phyloP scores from a whole-genome alignment of 257 asterid species.

The Fraxinus cuspidata region DNA sequence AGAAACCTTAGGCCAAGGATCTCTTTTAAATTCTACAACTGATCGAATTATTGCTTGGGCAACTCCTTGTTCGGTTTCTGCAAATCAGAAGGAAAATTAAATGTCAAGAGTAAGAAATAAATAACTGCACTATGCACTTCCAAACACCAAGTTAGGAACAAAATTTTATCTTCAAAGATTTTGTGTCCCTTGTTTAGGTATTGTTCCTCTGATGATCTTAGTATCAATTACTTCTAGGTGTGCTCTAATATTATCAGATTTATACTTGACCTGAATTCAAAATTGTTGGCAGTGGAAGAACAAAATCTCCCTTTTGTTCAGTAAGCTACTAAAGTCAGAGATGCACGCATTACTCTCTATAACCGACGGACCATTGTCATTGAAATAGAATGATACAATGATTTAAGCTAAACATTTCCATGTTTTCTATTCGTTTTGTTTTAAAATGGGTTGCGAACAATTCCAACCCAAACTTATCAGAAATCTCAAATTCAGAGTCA shows the following conservation, averaged over 20 bases:
- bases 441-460: not conserved
- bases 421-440: not conserved
- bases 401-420: not conserved
- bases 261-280: not conserved
- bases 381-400: not conserved
- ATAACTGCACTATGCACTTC: not conserved
- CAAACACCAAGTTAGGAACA: conserved; percentile 1
- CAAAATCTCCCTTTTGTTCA: not conserved
- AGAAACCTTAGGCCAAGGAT: conserved; percentile 78
- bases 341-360: not conserved
- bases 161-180: not conserved
- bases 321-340: not conserved
- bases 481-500: not conserved
- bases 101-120: not conserved
- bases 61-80: conserved; percentile 84
- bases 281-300: not conserved
- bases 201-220: not conserved
- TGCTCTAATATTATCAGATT: not conserved
- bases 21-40: conserved; percentile 59
- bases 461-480: not conserved
- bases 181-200: not conserved
- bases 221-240: not conserved
- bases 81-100: conserved; percentile 16
- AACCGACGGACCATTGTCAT: not conserved
- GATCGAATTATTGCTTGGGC: conserved; percentile 73